These are phyloP conservation scores for Punica granatum DNA, from an alignment of 345 rosid genomes.

Conservation along the genomic window DNA sequence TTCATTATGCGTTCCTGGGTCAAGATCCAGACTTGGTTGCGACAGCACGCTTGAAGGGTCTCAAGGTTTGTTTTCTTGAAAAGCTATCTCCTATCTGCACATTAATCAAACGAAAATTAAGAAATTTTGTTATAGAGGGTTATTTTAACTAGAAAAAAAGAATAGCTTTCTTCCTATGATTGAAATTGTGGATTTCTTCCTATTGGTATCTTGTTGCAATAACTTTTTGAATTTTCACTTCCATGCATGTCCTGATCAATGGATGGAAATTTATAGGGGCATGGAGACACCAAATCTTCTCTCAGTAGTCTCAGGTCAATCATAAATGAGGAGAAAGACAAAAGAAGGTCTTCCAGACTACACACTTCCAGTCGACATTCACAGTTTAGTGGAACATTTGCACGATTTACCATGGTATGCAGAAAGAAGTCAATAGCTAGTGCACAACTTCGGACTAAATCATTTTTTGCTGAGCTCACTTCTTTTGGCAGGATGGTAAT, in stretches of 20 bases:
- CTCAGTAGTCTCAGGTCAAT: conserved; percentile 61
- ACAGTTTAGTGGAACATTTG: conserved; percentile 82
- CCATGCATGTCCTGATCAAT: not conserved
- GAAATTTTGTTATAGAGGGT: no score
- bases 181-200: not conserved
- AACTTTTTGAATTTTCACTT: not conserved
- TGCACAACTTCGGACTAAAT: not conserved
- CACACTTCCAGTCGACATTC: conserved; percentile 48
- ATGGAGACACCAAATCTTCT: conserved; percentile 36
- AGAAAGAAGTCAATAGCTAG: not conserved
- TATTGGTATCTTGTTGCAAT: not conserved
- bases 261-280: conserved; percentile 21
- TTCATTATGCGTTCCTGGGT: conserved; percentile 60
- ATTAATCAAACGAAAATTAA: not conserved
- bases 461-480: not conserved
- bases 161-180: no score
- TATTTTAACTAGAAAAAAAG: not conserved
- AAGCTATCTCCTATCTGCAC: not conserved
- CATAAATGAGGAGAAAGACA: conserved; percentile 63
- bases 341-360: conserved; percentile 50
- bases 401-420: conserved; percentile 70
- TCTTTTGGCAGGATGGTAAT: conserved; percentile 65
- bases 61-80: conserved; percentile 20
- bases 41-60: conserved; percentile 41
- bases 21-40: conserved; percentile 71